Evolutionary conservation across 345 rosid species (phyloP).

Genomic region (Brassica nigra): DNA sequence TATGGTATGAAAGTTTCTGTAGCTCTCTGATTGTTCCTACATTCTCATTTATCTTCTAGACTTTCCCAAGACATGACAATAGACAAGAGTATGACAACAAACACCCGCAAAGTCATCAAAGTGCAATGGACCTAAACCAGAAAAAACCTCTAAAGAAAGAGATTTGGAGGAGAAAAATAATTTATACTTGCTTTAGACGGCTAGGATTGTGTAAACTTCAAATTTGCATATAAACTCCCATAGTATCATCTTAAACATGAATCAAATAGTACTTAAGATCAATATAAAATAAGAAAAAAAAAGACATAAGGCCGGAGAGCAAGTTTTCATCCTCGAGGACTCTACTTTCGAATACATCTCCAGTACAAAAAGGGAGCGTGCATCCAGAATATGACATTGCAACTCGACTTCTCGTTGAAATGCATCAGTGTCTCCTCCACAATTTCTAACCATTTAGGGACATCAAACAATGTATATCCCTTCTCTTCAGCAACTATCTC

Average conservation of each 20-base stretch:
- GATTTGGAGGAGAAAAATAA: neutral
- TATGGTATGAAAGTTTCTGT: neutral
- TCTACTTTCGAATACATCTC: constrained; percentile 1
- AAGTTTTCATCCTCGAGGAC: neutral
- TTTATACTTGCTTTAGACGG: neutral
- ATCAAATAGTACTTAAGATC: neutral
- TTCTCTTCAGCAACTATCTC: neutral
- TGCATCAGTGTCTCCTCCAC: constrained; percentile 15
- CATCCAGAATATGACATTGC: constrained; percentile 7
- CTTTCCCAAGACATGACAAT: neutral
- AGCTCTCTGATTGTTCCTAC: neutral
- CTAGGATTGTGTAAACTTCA: neutral
- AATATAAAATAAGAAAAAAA: neutral
- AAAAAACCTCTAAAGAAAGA: neutral
- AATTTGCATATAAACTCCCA: neutral
- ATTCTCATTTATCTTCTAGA: neutral
- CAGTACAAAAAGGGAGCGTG: neutral
- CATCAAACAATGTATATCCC: neutral
- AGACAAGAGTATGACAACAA: neutral
- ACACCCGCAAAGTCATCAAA: neutral
- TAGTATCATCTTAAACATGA: neutral
- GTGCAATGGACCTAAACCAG: neutral
- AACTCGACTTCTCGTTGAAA: constrained; percentile 12
- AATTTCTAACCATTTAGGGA: neutral
- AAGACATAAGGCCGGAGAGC: neutral